These are phyloP conservation scores for Ceratobasidium theobromae DNA, from an alignment of 1,284 basidiomycete species.

Conservation along the genomic window DNA sequence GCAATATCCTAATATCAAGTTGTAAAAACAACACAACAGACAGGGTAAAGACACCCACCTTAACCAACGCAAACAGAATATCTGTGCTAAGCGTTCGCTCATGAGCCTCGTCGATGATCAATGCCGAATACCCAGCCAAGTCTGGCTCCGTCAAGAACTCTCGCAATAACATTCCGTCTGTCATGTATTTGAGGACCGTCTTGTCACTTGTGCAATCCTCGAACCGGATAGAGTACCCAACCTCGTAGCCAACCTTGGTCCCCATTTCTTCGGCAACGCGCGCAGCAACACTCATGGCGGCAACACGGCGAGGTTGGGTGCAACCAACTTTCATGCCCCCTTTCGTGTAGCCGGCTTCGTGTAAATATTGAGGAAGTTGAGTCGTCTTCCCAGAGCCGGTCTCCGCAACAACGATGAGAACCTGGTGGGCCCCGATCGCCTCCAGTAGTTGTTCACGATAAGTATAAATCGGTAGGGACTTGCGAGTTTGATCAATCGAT, in stretches of 20 bases:
- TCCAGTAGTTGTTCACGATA: constrained; percentile 85
- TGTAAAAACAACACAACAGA: constrained; percentile 28
- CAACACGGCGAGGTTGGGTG: constrained; percentile 97
- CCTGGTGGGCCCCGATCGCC: constrained; percentile 88
- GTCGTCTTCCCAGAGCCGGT: constrained; percentile 98
- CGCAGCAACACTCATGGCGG: constrained; percentile 98
- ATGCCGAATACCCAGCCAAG: constrained; percentile 85
- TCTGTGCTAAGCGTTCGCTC: constrained; percentile 95
- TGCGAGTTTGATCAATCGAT: constrained; percentile 87
- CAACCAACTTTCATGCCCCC: constrained; percentile 92
- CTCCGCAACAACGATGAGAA: constrained; percentile 89
- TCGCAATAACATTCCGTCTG: constrained; percentile 95
- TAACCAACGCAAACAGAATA: constrained; percentile 93
- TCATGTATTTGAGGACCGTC: constrained; percentile 98
- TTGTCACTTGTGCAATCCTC: constrained; percentile 99
- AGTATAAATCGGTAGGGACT: constrained; percentile 85
- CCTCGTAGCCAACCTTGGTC: constrained; percentile 92
- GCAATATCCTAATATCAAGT: constrained; percentile 77
- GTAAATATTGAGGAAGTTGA: constrained; percentile 95
- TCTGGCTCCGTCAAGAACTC: constrained; percentile 96
- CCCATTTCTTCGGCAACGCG: constrained; percentile 99
- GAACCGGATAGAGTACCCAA: constrained; percentile 98
- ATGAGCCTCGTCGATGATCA: constrained; percentile 97
- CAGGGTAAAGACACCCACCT: constrained; percentile 61
- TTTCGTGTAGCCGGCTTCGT: constrained; percentile 93